phyloP scores from a whole-genome alignment of 2,329 filamentous ascomycete species.

The Aspergillus pseudonomiae region DNA sequence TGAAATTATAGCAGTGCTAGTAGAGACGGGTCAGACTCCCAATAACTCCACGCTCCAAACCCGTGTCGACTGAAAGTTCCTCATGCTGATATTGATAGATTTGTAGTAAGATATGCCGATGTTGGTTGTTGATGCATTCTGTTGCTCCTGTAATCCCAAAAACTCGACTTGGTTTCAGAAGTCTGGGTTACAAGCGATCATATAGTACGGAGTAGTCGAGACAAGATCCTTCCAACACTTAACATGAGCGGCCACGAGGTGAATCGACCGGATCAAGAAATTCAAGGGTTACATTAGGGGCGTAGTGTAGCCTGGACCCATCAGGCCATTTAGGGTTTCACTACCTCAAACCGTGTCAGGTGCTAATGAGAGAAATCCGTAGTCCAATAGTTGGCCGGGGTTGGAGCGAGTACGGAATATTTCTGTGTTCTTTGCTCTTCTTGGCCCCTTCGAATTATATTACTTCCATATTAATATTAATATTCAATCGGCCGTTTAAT shows the following conservation, averaged over 20 bases:
- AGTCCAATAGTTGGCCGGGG: neutral
- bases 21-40: too few relatives aligned
- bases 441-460: neutral
- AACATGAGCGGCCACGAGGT: neutral
- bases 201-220: too few relatives aligned
- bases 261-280: neutral
- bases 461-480: neutral
- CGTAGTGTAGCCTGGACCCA: neutral
- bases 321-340: neutral
- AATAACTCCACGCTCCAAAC: too few relatives aligned
- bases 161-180: neutral
- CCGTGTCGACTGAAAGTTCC: too few relatives aligned
- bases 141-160: neutral
- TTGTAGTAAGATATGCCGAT: too few relatives aligned
- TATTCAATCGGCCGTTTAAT: neutral
- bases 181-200: neutral
- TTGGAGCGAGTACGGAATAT: neutral
- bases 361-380: neutral
- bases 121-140: too few relatives aligned
- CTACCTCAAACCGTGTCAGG: neutral
- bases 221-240: too few relatives aligned
- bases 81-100: too few relatives aligned
- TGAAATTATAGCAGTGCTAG: neutral
- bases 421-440: neutral
- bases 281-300: neutral